Percentiles rank a stretch among this genome's conserved stretches.
These are phyloP conservation scores for Bolboschoenoplectus hybrid DNA, from an alignment of 202 grass and related monocot species.

Conservation along the genomic window DNA sequence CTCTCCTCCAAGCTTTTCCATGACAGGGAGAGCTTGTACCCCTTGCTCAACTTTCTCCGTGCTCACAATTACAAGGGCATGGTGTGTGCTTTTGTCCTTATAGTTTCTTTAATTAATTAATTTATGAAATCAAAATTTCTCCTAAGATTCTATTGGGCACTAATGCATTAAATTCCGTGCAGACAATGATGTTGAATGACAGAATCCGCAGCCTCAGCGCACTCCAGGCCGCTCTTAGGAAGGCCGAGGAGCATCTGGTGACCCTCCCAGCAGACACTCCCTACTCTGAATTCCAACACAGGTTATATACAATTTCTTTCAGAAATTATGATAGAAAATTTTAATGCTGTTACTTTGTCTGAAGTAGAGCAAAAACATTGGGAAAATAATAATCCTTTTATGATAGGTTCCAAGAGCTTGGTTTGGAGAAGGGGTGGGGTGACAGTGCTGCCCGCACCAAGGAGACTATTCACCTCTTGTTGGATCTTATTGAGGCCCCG, in stretches of 20 bases:
- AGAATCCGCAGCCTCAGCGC: constrained; percentile 83
- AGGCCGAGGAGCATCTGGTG: constrained; percentile 80
- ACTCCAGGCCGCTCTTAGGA: constrained; percentile 87
- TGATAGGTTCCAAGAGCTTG: constrained; percentile 92
- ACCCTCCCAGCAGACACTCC: constrained; percentile 62
- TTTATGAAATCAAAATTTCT: neutral
- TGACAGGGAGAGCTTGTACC: constrained; percentile 98
- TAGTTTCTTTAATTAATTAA: neutral
- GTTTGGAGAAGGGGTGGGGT: constrained; percentile 96
- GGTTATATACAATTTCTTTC: constrained; percentile 42
- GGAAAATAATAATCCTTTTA: constrained; percentile 2
- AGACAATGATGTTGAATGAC: constrained; percentile 88
- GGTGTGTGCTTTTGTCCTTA: constrained; percentile 45
- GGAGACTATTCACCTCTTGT: constrained; percentile 87
- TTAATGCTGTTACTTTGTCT: neutral
- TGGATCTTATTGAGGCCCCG: constrained; percentile 95
- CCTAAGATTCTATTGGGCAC: neutral
- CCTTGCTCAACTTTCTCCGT: constrained; percentile 91
- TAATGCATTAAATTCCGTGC: constrained; percentile 36
- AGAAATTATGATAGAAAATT: neutral
- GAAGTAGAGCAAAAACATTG: neutral
- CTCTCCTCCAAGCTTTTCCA: constrained; percentile 96
- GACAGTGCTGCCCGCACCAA: constrained; percentile 70
- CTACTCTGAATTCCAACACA: constrained; percentile 88
- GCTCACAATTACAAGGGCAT: constrained; percentile 99